Evolutionary conservation across 139 green algal species (phyloP).

Genomic region (Coccomyxa sp.): DNA sequence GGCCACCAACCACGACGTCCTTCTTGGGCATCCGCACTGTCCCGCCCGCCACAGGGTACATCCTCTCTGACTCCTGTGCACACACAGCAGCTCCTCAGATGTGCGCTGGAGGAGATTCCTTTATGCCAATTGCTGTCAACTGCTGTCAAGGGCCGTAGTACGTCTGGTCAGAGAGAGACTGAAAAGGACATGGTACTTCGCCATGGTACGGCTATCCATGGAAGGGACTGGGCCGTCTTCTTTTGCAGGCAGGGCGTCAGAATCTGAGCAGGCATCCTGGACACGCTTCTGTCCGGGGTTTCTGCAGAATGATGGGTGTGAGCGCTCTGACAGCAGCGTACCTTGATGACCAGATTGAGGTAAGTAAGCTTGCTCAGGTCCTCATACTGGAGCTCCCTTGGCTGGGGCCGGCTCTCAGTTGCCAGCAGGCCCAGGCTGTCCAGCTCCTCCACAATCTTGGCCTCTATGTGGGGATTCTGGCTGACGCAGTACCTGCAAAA

Average conservation of each 20-base stretch:
- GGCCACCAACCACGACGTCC: conserved; percentile 14
- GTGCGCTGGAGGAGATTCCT: neutral
- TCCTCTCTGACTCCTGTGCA: conserved; percentile 24
- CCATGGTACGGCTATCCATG: too few species aligned
- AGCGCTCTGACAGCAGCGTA: too few species aligned
- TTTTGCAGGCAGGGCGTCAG: too few species aligned
- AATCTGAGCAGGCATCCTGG: too few species aligned
- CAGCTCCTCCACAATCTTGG: conserved; percentile 21
- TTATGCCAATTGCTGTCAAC: neutral
- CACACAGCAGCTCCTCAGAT: too few species aligned
- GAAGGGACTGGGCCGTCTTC: too few species aligned
- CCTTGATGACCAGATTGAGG: conserved; percentile 21
- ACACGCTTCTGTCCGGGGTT: too few species aligned
- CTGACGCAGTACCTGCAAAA: conserved; percentile 13
- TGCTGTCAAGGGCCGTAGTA: too few species aligned
- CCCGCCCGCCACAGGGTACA: conserved; percentile 9
- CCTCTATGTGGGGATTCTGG: conserved; percentile 19
- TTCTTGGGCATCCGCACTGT: conserved; percentile 15
- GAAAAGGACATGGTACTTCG: neutral
- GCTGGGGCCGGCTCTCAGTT: neutral
- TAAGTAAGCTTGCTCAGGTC: conserved; percentile 23
- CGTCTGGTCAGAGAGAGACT: neutral
- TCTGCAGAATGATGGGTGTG: too few species aligned
- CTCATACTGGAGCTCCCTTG: neutral
- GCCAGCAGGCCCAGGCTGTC: conserved; percentile 15